phyloP scores from a whole-genome alignment of 2,329 filamentous ascomycete genomes.

The Ilyonectria robusta region DNA sequence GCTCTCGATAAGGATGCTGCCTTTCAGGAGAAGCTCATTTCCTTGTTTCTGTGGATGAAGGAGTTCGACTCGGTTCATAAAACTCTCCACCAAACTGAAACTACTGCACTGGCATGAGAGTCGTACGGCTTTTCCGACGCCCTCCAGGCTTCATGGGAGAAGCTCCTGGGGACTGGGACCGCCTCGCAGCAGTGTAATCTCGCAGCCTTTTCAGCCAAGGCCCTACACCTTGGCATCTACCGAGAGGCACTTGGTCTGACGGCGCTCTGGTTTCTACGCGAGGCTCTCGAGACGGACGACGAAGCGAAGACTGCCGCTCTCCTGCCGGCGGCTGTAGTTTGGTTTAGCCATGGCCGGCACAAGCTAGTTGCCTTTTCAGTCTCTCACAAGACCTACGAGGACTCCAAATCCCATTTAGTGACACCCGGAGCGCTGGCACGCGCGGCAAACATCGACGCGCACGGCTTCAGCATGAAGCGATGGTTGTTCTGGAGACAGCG shows the following conservation, averaged over 20 bases:
- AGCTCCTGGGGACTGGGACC: not conserved
- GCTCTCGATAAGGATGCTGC: not conserved
- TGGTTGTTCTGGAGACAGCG: conserved; percentile 19
- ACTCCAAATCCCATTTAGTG: fast-evolving
- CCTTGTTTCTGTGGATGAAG: conserved; percentile 13
- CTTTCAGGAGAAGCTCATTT: conserved; percentile 23
- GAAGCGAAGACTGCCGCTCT: not conserved
- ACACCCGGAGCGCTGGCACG: not conserved
- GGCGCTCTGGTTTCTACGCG: conserved; percentile 13
- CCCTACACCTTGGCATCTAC: not conserved
- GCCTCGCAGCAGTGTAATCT: conserved; percentile 5
- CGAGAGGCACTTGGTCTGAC: not conserved
- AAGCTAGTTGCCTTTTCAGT: not conserved
- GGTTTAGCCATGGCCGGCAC: conserved; percentile 8
- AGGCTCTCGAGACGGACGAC: conserved; percentile 9
- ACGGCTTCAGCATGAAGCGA: not conserved
- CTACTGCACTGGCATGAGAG: not conserved
- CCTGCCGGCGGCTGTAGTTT: conserved; percentile 8
- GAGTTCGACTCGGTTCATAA: conserved; percentile 1
- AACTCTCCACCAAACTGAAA: not conserved
- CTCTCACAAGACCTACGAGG: not conserved
- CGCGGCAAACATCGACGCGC: not conserved
- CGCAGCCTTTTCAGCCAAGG: conserved; percentile 23
- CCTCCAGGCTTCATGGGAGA: conserved; percentile 14
- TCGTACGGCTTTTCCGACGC: conserved; percentile 16